Conservation (phyloP, 257 asterid genomes). For the Salvia hispanica region DNA sequence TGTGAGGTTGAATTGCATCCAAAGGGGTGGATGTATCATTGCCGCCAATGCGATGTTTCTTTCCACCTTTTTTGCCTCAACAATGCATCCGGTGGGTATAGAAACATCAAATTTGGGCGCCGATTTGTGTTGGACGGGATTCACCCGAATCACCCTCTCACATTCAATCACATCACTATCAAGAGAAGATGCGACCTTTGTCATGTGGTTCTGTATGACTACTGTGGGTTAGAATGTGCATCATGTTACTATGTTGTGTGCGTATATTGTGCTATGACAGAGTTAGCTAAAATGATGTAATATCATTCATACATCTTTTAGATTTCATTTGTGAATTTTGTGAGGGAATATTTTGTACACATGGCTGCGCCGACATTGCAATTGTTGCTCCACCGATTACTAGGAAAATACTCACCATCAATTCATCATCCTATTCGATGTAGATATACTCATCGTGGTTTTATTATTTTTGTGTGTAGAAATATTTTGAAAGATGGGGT, state of each 20-base stretch:
- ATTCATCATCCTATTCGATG: no score
- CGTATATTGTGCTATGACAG: no score
- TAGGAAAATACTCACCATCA: no score
- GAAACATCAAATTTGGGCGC: not conserved
- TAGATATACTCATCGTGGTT: no score
- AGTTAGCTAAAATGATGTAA: no score
- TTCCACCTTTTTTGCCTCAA: not conserved
- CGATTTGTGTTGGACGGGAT: not conserved
- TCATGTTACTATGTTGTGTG: constrained; percentile 6
- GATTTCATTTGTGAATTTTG: no score
- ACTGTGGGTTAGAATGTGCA: constrained; percentile 1
- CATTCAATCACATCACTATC: not conserved
- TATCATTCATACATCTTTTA: no score
- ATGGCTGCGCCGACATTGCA: no score
- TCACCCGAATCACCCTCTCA: constrained; percentile 10
- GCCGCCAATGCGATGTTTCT: not conserved
- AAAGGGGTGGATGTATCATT: constrained; percentile 4
- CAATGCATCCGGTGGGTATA: not conserved
- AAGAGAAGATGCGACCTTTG: constrained; percentile 6
- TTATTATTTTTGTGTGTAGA: no score
- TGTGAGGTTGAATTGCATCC: constrained; percentile 11
- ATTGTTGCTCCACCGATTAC: no score
- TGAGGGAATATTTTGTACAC: no score
- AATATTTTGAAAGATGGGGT: no score
- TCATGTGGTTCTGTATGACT: not conserved